A percentile compares a stretch with the other conserved stretches of the same genome.
Conservation (phyloP, 1,284 basidiomycete species). For the Fomes fomentarius region DNA sequence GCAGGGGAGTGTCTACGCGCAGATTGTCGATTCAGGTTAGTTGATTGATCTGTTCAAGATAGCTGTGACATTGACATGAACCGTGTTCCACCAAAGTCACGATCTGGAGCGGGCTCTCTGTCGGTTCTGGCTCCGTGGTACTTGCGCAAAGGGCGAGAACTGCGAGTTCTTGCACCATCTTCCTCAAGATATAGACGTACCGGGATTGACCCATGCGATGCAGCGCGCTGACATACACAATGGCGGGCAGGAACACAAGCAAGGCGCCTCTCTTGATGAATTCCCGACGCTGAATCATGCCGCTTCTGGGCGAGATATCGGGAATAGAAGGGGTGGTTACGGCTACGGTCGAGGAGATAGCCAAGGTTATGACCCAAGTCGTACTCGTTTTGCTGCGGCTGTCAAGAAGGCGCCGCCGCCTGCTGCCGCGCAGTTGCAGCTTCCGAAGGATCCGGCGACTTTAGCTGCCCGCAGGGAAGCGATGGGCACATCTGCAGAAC, state of each 20-base stretch:
- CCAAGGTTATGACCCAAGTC: slow-evolving; percentile 68
- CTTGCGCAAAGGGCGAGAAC: slow-evolving; percentile 91
- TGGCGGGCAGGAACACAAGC: slow-evolving; percentile 37
- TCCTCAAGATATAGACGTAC: slow-evolving; percentile 77
- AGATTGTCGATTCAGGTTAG: slow-evolving; percentile 96
- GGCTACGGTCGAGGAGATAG: slow-evolving; percentile 45
- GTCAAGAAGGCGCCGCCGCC: slow-evolving; percentile 75
- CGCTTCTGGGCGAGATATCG: slow-evolving; percentile 43
- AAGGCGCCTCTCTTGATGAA: slow-evolving; percentile 70
- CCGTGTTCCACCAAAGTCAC: slow-evolving; percentile 58
- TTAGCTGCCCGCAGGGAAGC: slow-evolving; percentile 55
- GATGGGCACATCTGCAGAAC: slow-evolving; percentile 60
- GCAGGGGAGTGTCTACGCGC: slow-evolving; percentile 95
- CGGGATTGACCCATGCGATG: slow-evolving; percentile 72
- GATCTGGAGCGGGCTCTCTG: slow-evolving; percentile 92
- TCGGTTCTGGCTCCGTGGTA: slow-evolving; percentile 97
- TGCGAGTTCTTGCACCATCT: slow-evolving; percentile 92
- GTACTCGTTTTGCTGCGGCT: slow-evolving; percentile 83
- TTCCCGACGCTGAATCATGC: slow-evolving; percentile 74
- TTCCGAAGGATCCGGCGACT: slow-evolving; percentile 41
- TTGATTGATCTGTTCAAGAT: slow-evolving; percentile 2
- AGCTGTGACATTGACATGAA: slow-evolving; percentile 8
- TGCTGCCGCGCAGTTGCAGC: slow-evolving; percentile 32
- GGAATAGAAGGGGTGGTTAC: slow-evolving; percentile 43
- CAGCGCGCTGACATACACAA: slow-evolving; percentile 65